Conservation (phyloP, 495 filamentous ascomycete species). For the Corynascus novoguineensis region DNA sequence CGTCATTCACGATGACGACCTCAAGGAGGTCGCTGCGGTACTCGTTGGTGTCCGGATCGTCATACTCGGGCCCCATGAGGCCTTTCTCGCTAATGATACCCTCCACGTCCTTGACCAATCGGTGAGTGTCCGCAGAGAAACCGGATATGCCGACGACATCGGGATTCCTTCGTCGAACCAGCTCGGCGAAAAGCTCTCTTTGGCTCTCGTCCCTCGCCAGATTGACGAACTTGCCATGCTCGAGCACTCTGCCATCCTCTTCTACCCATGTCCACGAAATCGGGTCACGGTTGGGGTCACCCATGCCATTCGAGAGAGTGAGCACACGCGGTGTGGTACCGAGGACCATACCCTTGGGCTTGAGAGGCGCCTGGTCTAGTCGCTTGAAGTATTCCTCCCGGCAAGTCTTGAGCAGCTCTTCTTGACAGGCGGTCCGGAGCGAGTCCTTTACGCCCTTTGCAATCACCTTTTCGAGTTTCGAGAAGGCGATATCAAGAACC, state of each 20-base stretch:
- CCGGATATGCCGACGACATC: constrained; percentile 89
- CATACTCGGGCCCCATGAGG: constrained; percentile 66
- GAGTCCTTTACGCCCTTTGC: constrained; percentile 89
- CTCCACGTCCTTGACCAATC: constrained; percentile 71
- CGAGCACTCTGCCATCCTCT: constrained; percentile 81
- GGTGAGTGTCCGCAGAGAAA: constrained; percentile 82
- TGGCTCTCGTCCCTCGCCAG: constrained; percentile 65
- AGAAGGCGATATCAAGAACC: constrained; percentile 72
- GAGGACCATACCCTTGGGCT: constrained; percentile 86
- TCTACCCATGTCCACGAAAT: constrained; percentile 90
- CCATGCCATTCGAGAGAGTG: constrained; percentile 75
- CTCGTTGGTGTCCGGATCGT: constrained; percentile 55
- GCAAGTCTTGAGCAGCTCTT: constrained; percentile 72
- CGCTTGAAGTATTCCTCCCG: constrained; percentile 79
- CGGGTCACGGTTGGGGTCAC: constrained; percentile 65
- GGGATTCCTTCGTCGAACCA: constrained; percentile 69
- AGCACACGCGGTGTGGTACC: constrained; percentile 86
- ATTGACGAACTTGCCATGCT: constrained; percentile 79
- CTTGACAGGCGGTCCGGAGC: constrained; percentile 84
- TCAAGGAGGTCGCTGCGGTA: constrained; percentile 72
- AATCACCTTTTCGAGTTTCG: constrained; percentile 76
- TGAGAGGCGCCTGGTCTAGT: constrained; percentile 92
- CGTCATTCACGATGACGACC: constrained; percentile 88
- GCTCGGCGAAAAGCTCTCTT: constrained; percentile 60
- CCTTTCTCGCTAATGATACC: constrained; percentile 68